Percentiles rank a stretch among this genome's conserved stretches.
Conservation (phyloP, 768 basidiomycete species). For the Russula sp. region DNA sequence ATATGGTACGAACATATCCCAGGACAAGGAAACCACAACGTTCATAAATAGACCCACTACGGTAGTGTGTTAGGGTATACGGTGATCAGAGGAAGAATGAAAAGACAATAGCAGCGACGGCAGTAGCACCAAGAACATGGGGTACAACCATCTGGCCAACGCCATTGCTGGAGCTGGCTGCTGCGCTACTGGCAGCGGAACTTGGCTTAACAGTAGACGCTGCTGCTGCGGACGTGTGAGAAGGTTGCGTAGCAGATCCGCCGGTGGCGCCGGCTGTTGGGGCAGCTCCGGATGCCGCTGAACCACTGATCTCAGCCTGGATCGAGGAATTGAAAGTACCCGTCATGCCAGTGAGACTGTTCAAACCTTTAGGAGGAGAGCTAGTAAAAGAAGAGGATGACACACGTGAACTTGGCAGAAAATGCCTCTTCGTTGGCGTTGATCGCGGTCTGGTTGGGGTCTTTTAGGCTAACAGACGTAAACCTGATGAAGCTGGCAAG, state of each 20-base stretch:
- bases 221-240: slow-evolving; percentile 10
- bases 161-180: slow-evolving; percentile 18
- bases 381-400: slow-evolving; percentile 12
- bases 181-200: slow-evolving; percentile 2
- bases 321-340: slow-evolving; percentile 61
- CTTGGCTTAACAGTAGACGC: slow-evolving; percentile 24
- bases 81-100: slow-evolving; percentile 18
- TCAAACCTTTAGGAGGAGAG: slow-evolving; percentile 3
- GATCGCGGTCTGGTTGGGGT: slow-evolving; percentile 51
- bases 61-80: not conserved
- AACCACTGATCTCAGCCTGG: slow-evolving; percentile 57
- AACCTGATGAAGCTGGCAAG: slow-evolving; percentile 69
- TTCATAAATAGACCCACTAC: slow-evolving; percentile 6
- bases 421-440: slow-evolving; percentile 64
- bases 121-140: slow-evolving; percentile 30
- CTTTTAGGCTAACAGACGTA: slow-evolving; percentile 55
- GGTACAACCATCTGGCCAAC: slow-evolving; percentile 27
- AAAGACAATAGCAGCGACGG: slow-evolving; percentile 25
- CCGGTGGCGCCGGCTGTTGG: slow-evolving; percentile 31
- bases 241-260: slow-evolving; percentile 10
- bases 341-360: slow-evolving; percentile 64
- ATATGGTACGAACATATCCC: slow-evolving; percentile 13
- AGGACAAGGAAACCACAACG: not conserved
- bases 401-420: slow-evolving; percentile 75
- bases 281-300: slow-evolving; percentile 37